Evolutionary conservation across 2,329 filamentous ascomycete genomes (phyloP).

Genomic region (Neofusicoccum parvum): DNA sequence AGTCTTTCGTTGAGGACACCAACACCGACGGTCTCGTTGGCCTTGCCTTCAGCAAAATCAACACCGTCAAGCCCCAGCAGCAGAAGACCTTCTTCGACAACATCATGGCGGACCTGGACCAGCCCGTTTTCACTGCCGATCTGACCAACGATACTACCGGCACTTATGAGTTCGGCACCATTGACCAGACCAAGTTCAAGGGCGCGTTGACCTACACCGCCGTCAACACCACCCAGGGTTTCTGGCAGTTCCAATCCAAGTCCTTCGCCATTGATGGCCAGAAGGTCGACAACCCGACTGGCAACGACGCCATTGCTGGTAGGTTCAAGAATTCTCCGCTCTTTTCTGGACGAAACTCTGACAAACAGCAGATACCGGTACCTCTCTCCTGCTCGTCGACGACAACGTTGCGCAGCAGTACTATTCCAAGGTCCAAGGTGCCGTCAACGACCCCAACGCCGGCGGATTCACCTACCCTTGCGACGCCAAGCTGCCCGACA

Average conservation of each 20-base stretch:
- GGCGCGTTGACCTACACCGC: constrained; percentile 64
- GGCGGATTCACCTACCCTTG: constrained; percentile 51
- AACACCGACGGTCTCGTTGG: constrained; percentile 70
- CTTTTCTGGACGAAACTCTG: background rate
- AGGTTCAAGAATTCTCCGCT: background rate
- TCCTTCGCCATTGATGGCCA: constrained; percentile 60
- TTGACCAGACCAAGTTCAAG: constrained; percentile 65
- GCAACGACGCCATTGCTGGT: constrained; percentile 46
- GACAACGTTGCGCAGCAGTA: constrained; percentile 52
- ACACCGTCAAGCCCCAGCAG: constrained; percentile 56
- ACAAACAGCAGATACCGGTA: constrained; percentile 53
- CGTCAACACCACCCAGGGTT: constrained; percentile 64
- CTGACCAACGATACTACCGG: constrained; percentile 63
- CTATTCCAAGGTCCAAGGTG: constrained; percentile 46
- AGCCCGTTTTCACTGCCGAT: constrained; percentile 72
- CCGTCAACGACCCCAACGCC: constrained; percentile 36
- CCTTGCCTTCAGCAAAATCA: constrained; percentile 20
- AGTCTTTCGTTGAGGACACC: constrained; percentile 61
- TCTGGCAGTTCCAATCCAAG: constrained; percentile 67
- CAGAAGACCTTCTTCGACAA: constrained; percentile 78
- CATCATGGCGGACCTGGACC: constrained; percentile 59
- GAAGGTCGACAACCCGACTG: constrained; percentile 56
- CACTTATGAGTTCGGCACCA: constrained; percentile 72
- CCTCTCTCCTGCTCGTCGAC: constrained; percentile 64
- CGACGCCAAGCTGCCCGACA: constrained; percentile 43